Conservation (phyloP, 805 yeast species). For the Pichia pseudocactophila region DNA sequence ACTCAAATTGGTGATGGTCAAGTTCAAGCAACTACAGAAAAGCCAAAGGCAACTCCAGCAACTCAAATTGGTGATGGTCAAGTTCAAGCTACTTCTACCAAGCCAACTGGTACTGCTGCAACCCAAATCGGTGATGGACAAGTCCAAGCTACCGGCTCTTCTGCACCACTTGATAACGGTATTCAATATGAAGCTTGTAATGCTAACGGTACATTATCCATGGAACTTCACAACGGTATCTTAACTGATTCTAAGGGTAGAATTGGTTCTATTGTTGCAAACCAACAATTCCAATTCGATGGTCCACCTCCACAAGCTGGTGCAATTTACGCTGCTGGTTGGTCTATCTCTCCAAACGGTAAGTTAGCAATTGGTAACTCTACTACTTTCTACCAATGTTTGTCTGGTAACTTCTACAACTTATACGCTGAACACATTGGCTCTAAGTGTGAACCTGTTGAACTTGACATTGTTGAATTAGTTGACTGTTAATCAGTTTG, state of each 20-base stretch:
- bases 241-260: constrained; percentile 42
- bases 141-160: constrained; percentile 23
- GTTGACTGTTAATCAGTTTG: constrained; percentile 30
- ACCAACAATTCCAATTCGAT: constrained; percentile 58
- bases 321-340: constrained; percentile 43
- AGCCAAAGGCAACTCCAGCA: constrained; percentile 27
- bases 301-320: constrained; percentile 61
- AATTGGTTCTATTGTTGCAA: constrained; percentile 52
- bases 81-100: constrained; percentile 36
- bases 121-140: constrained; percentile 18
- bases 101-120: constrained; percentile 22
- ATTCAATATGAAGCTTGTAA: constrained; percentile 27
- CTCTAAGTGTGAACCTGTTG: constrained; percentile 37
- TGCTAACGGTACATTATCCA: constrained; percentile 31
- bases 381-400: constrained; percentile 44
- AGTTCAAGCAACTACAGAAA: constrained; percentile 39
- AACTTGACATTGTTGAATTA: constrained; percentile 37
- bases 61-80: constrained; percentile 53
- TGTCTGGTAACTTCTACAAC: constrained; percentile 51
- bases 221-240: constrained; percentile 33
- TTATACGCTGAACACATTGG: constrained; percentile 42
- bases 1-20: constrained; percentile 44
- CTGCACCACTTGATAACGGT: constrained; percentile 21
- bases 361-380: constrained; percentile 42
- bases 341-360: constrained; percentile 38